A percentile compares a stretch with the other conserved stretches of the same genome.
Evolutionary conservation across 1,284 basidiomycete genomes (phyloP).

Genomic region (Cutaneotrichosporon sp.): DNA sequence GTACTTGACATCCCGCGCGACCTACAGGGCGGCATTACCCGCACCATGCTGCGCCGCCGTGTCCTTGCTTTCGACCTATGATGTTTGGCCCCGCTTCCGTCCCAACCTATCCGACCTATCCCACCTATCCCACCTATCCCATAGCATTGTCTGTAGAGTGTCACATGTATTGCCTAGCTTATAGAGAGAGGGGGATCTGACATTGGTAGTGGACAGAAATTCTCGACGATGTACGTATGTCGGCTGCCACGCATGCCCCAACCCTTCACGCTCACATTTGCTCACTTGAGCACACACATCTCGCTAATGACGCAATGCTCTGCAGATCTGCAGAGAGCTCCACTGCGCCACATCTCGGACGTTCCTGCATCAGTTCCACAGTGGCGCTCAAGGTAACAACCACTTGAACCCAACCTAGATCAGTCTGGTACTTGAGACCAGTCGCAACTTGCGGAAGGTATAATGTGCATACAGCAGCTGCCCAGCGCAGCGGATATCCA

Average conservation of each 20-base stretch:
- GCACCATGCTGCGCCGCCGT: neutral
- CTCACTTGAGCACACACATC: too few species aligned
- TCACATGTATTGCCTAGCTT: neutral
- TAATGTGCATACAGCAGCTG: slow-evolving; percentile 18
- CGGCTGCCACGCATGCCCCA: neutral
- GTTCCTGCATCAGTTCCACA: too few species aligned
- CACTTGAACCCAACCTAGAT: too few species aligned
- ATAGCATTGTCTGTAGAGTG: neutral
- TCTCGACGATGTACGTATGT: neutral
- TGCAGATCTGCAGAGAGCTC: too few species aligned
- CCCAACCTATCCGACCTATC: neutral
- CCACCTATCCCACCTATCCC: neutral
- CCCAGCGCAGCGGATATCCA: slow-evolving; percentile 14
- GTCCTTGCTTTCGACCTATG: slow-evolving; percentile 3
- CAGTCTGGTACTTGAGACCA: too few species aligned
- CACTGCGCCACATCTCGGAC: too few species aligned
- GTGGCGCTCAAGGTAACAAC: too few species aligned
- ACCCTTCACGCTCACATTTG: neutral
- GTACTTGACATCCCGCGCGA: slow-evolving; percentile 50
- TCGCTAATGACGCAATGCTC: too few species aligned
- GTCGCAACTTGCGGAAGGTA: neutral
- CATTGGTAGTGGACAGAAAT: neutral
- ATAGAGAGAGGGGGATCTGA: neutral
- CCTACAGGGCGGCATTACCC: slow-evolving; percentile 17
- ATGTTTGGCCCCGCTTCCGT: too few species aligned